Evolutionary conservation across 1,139 yeast genomes (phyloP), one percentile per base, ranked within the genome.

Genomic region (Yamadazyma trypodendri): DNA sequence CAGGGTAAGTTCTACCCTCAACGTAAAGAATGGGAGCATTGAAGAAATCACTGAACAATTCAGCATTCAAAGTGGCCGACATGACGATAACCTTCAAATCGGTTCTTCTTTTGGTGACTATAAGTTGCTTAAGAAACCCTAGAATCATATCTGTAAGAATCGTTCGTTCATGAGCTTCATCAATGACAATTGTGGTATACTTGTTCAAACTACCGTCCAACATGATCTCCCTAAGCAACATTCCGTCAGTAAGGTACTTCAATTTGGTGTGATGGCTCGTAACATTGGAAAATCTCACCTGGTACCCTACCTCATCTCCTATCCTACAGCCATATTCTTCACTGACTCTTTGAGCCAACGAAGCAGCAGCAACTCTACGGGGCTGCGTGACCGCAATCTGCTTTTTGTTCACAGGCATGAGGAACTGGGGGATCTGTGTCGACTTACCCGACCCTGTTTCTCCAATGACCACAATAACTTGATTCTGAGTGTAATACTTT

Each of bases 361-460:
- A 89, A 35, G 94, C 88, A 2, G 98, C 98, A 1, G 98, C 98
- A 24, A 92, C 98, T 56, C 98, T 77, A 64, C 98, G 81, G 2
- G 98, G 98, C 63, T 92, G 98, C 0, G 98, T 92, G 6, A 92
- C 90, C 0, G 95, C 97, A 13, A 92, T 81, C 22, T 76, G 70
- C 42, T 77, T 79, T 23, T 64, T 60, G 42, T 67, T 69, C 24
- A 60, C 51, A 0, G 75, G 72, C 65, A 83, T 72, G 25, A 92
- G 61, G 52, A 92, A 88, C 54, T 92, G 98, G 0, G 98, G 98
- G 20, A 92, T 86, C 62, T 92, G 98, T 0, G 98, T 92, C 3
- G 98, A 92, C 58, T 92, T 92, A 67, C 98, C 98, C 6, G 96
- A 88, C 60, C 98, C 98, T 0, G 98, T 92, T 51, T 92, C 97